Percentiles rank a stretch among this genome's conserved stretches.
phyloP scores from a whole-genome alignment of 1,139 yeast species.

The Hemisphaericaspora xylofermentans region DNA sequence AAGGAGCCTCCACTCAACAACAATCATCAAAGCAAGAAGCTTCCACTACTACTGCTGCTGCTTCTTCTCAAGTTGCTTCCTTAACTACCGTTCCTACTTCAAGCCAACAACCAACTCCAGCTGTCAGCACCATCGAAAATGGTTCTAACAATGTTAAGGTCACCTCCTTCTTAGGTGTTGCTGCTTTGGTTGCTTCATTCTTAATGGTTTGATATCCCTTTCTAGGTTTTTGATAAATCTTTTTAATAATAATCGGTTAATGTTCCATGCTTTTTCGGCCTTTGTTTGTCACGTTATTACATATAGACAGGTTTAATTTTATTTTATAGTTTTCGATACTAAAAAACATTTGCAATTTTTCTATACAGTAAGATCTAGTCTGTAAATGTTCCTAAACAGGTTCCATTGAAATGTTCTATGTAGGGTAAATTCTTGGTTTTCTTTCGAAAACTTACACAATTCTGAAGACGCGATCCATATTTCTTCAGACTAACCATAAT shows the following conservation, averaged over 20 bases:
- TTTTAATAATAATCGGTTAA: not conserved
- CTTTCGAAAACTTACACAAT: not conserved
- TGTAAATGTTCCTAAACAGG: too few relatives aligned
- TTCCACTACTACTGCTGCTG: conserved; percentile 1
- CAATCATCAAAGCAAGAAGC: not conserved
- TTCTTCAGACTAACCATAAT: too few relatives aligned
- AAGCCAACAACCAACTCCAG: conserved; percentile 1
- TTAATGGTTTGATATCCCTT: conserved; percentile 2
- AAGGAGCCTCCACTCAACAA: not conserved
- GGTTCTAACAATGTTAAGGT: conserved; percentile 3
- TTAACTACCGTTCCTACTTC: not conserved
- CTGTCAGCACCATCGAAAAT: conserved; percentile 1
- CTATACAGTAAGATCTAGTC: too few relatives aligned
- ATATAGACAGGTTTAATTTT: not conserved
- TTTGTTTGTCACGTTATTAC: not conserved
- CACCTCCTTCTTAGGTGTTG: conserved; percentile 4
- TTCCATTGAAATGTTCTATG: too few relatives aligned
- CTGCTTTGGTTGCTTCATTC: conserved; percentile 8
- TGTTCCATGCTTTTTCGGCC: not conserved
- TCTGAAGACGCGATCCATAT: not conserved
- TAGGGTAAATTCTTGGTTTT: too few relatives aligned
- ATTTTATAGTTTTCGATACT: not conserved
- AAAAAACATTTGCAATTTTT: too few relatives aligned
- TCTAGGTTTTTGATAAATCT: not conserved
- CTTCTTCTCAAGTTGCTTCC: not conserved